phyloP scores from a whole-genome alignment of 2,329 filamentous ascomycete species.

The Diplodia scrobiculata region DNA sequence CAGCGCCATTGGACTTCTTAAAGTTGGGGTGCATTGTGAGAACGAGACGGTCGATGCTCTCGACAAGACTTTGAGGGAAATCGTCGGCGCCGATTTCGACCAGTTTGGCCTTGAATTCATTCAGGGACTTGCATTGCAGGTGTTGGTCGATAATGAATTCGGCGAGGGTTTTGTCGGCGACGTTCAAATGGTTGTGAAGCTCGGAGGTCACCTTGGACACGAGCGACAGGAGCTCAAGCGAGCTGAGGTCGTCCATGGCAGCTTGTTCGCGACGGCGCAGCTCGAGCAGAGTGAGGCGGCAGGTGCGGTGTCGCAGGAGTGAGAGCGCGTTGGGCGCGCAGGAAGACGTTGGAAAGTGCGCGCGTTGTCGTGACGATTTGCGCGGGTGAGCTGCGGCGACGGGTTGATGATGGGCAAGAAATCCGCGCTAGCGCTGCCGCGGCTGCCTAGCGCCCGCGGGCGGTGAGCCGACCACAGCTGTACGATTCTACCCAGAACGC shows the following conservation, averaged over 20 bases:
- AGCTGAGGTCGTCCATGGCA: slow-evolving; percentile 84
- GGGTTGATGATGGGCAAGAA: background rate
- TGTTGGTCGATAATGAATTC: slow-evolving; percentile 96
- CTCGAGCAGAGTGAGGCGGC: background rate
- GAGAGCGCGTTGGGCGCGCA: slow-evolving; percentile 8
- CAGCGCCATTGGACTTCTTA: slow-evolving; percentile 62
- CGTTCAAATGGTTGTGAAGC: slow-evolving; percentile 87
- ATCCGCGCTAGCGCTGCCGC: background rate
- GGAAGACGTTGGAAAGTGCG: background rate
- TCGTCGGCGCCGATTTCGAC: slow-evolving; percentile 71
- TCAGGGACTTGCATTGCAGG: slow-evolving; percentile 67
- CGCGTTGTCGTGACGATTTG: slow-evolving; percentile 16
- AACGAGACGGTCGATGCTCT: slow-evolving; percentile 88
- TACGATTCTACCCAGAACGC: too few relatives aligned
- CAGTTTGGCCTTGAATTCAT: slow-evolving; percentile 75
- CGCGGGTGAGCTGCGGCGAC: slow-evolving; percentile 6
- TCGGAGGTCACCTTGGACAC: slow-evolving; percentile 94
- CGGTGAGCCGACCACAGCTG: background rate
- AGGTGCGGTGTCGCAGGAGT: background rate
- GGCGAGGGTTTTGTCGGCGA: slow-evolving; percentile 90
- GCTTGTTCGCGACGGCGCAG: background rate
- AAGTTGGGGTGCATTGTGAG: slow-evolving; percentile 84
- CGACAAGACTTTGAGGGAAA: slow-evolving; percentile 81
- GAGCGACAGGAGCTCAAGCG: slow-evolving; percentile 88
- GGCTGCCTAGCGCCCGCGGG: slow-evolving; percentile 1